A percentile compares a stretch with the other conserved stretches of the same genome.
Evolutionary conservation across 2,329 filamentous ascomycete species (phyloP).

Genomic region (Microsporum ferrugineum): DNA sequence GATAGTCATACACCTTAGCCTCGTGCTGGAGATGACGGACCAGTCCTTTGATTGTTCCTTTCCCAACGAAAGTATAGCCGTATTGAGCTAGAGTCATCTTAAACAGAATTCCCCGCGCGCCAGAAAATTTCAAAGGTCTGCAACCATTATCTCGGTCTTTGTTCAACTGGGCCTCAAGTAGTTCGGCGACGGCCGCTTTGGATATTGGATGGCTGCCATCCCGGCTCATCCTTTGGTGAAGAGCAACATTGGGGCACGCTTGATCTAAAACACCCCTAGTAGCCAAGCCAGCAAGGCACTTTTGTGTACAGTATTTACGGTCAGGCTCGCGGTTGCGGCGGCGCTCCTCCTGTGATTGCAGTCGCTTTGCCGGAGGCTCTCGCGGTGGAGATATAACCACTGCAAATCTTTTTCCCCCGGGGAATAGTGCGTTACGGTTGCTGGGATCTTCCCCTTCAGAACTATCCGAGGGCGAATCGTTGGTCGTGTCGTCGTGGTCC

Average conservation of each 20-base stretch:
- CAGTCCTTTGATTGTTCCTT: background rate
- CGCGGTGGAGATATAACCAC: background rate
- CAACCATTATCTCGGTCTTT: constrained; percentile 3
- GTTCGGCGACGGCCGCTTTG: background rate
- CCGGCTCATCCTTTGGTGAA: background rate
- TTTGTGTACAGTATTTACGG: constrained; percentile 30
- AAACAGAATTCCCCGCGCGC: constrained; percentile 3
- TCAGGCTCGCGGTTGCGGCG: background rate
- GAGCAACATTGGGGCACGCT: constrained; percentile 27
- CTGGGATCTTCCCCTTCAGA: background rate
- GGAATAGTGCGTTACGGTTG: background rate
- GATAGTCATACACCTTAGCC: constrained; percentile 9
- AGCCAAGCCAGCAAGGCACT: constrained; percentile 29
- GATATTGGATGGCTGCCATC: background rate
- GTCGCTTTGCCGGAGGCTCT: background rate
- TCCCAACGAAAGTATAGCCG: constrained; percentile 2
- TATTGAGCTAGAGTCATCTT: background rate
- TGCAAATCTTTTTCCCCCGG: background rate
- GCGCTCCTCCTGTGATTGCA: background rate
- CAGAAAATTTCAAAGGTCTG: background rate
- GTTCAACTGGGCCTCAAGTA: background rate
- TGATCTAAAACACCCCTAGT: constrained; percentile 22
- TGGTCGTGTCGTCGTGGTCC: background rate
- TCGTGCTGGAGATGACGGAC: constrained; percentile 7
- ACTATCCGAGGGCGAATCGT: background rate